A percentile compares a stretch with the other conserved stretches of the same genome.
phyloP scores from a whole-genome alignment of 768 basidiomycete genomes.

The Podaxis sp. region DNA sequence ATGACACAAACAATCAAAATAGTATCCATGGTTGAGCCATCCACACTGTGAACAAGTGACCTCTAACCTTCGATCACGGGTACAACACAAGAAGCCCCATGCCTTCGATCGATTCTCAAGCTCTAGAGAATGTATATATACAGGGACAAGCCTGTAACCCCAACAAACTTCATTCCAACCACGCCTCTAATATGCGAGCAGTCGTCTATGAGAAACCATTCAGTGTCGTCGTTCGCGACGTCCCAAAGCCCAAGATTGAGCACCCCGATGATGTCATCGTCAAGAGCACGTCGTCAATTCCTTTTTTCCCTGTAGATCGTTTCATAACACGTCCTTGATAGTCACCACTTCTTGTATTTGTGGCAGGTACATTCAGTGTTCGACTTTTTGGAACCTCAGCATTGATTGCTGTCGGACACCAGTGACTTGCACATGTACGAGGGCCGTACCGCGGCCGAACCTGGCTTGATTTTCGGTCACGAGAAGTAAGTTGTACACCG shows the following conservation, averaged over 20 bases:
- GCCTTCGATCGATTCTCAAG: background rate
- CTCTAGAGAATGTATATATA: background rate
- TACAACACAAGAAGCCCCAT: background rate
- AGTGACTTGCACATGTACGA: constrained; percentile 57
- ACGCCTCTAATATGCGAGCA: constrained; percentile 34
- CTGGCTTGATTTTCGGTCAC: constrained; percentile 50
- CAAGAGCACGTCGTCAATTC: constrained; percentile 26
- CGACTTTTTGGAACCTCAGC: background rate
- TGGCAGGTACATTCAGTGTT: constrained; percentile 31
- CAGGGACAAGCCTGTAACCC: background rate
- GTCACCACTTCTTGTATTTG: constrained; percentile 51
- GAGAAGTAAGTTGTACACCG: constrained; percentile 36
- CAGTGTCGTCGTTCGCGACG: constrained; percentile 40
- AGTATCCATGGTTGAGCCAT: background rate
- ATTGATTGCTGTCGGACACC: background rate
- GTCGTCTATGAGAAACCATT: constrained; percentile 52
- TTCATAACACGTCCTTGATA: constrained; percentile 15
- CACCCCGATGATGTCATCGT: constrained; percentile 54
- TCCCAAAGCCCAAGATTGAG: constrained; percentile 40
- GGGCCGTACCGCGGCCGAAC: constrained; percentile 44
- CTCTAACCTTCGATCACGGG: too few relatives aligned
- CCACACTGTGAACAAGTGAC: background rate
- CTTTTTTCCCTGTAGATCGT: background rate
- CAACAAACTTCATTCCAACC: background rate
- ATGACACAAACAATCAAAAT: background rate